A percentile compares a stretch with the other conserved stretches of the same genome.
Conservation (phyloP, 2,329 filamentous ascomycete species). For the Penicillium frequentans region DNA sequence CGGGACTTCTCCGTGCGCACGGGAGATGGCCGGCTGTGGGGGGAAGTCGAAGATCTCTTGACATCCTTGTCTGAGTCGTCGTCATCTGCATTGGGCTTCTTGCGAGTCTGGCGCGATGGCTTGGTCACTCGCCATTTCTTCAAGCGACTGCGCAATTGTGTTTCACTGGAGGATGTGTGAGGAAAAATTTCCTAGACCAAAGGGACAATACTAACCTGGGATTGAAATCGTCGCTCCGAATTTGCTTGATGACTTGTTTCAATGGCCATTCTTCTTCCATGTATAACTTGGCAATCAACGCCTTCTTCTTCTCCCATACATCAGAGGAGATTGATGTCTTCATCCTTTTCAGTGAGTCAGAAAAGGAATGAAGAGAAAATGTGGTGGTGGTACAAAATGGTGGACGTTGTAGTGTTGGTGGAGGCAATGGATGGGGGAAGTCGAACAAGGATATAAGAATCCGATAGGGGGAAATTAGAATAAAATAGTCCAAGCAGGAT, state of each 20-base stretch:
- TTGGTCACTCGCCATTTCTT: constrained; percentile 49
- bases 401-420: background rate
- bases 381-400: background rate
- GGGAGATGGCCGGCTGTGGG: constrained; percentile 6
- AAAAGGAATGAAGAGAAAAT: background rate
- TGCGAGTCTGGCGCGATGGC: constrained; percentile 44
- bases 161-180: constrained; percentile 35
- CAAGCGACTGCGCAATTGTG: constrained; percentile 44
- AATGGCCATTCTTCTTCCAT: constrained; percentile 48
- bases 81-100: constrained; percentile 35
- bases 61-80: constrained; percentile 17
- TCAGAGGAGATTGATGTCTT: constrained; percentile 45
- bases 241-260: constrained; percentile 47
- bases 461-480: background rate
- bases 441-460: background rate
- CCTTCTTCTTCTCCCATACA: constrained; percentile 46
- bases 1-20: constrained; percentile 4
- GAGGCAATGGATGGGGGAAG: background rate
- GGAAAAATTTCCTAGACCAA: background rate
- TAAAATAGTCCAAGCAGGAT: background rate
- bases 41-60: constrained; percentile 9
- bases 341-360: constrained; percentile 26
- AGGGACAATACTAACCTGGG: constrained; percentile 35
- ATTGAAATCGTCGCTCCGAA: constrained; percentile 43
- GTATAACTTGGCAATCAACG: constrained; percentile 42